phyloP scores from a whole-genome alignment of 768 basidiomycete genomes.

The Calocybe indica region DNA sequence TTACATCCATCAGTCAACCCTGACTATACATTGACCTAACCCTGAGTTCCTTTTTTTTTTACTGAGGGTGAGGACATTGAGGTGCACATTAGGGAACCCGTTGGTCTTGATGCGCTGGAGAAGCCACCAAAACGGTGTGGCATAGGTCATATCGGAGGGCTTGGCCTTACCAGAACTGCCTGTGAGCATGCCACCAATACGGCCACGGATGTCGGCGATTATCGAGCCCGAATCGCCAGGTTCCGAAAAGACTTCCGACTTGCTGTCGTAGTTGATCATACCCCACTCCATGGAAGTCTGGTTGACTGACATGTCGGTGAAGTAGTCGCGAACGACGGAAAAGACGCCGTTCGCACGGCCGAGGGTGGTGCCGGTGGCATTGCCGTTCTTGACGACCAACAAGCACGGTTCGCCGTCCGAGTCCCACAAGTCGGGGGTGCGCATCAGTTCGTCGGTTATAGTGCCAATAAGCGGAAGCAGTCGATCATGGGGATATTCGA shows the following conservation, averaged over 20 bases:
- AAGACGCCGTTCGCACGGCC: constrained; percentile 29
- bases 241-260: constrained; percentile 24
- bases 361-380: constrained; percentile 27
- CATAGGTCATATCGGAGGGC: constrained; percentile 27
- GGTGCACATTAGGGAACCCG: neutral
- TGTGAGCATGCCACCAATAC: constrained; percentile 28
- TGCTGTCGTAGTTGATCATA: constrained; percentile 16
- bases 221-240: constrained; percentile 32
- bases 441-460: constrained; percentile 26
- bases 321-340: constrained; percentile 28
- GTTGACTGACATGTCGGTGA: constrained; percentile 6
- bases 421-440: constrained; percentile 23
- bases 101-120: constrained; percentile 12
- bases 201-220: constrained; percentile 25
- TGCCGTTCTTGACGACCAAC: constrained; percentile 29
- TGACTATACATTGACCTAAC: too few species aligned
- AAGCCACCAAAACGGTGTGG: constrained; percentile 24
- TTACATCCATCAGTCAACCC: too few species aligned
- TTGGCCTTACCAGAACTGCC: constrained; percentile 21
- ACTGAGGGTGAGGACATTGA: neutral
- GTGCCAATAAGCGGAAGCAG: constrained; percentile 22
- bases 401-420: constrained; percentile 21
- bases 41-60: too few species aligned
- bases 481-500: constrained; percentile 23
- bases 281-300: constrained; percentile 27